Percentiles rank a stretch among this genome's conserved stretches.
Evolutionary conservation across 208 protist genomes (phyloP).

Genomic region (Trypanosomatidae sp.): DNA sequence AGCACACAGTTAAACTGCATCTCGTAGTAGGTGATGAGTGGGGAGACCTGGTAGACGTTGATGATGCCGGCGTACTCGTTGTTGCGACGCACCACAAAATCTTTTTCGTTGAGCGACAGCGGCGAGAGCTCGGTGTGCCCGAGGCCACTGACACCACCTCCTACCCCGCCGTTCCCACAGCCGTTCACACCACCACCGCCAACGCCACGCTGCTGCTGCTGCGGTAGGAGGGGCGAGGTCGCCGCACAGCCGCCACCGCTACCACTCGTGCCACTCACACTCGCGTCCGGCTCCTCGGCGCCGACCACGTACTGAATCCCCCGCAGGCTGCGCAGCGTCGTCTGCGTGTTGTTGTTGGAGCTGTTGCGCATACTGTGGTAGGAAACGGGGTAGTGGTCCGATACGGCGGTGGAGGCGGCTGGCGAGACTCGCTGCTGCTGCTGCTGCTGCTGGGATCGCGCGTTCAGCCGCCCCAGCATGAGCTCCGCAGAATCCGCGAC

Average conservation of each 20-base stretch:
- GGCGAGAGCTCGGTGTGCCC: neutral
- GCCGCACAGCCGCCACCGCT: no score
- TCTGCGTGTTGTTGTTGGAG: neutral
- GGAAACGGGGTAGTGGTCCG: conserved; percentile 1
- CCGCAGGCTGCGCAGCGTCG: conserved; percentile 1
- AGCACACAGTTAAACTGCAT: conserved; percentile 71
- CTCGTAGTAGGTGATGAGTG: conserved; percentile 67
- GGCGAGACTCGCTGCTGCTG: no score
- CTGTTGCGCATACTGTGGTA: neutral
- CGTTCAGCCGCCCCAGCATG: no score
- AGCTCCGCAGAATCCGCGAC: no score
- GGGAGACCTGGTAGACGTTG: conserved; percentile 70
- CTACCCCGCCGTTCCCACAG: no score
- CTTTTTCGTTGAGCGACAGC: conserved; percentile 13
- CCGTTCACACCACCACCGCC: no score
- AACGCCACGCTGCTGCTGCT: no score
- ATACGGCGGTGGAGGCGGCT: no score
- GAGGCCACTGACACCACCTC: no score
- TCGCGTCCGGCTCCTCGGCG: no score
- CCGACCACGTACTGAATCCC: conserved; percentile 9
- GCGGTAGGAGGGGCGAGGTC: neutral
- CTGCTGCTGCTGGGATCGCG: no score
- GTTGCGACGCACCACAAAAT: conserved; percentile 39
- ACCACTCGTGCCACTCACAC: no score
- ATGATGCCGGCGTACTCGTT: conserved; percentile 34